Percentiles rank a stretch among this genome's conserved stretches.
These are phyloP conservation scores for Aureobasidium sp. DNA, from an alignment of 2,329 filamentous ascomycete species.

Conservation along the genomic window DNA sequence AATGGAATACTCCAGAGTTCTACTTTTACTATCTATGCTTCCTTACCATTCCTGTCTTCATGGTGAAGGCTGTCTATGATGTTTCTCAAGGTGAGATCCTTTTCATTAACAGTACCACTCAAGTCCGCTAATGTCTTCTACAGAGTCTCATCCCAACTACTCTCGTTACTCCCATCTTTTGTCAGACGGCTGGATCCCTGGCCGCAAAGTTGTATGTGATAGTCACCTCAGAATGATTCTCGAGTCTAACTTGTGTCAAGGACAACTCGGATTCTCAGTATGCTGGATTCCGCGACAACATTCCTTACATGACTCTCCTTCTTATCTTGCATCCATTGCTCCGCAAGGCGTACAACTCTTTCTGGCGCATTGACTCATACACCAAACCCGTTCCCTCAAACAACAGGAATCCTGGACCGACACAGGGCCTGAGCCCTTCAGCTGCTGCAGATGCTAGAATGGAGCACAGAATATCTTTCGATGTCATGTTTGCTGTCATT, in stretches of 20 bases:
- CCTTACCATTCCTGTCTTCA: constrained; percentile 58
- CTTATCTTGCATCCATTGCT: constrained; percentile 71
- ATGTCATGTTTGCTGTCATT: constrained; percentile 69
- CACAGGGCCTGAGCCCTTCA: constrained; percentile 35
- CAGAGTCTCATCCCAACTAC: constrained; percentile 77
- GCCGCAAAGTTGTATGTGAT: constrained; percentile 68
- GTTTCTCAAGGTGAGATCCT: constrained; percentile 63
- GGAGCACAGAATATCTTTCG: constrained; percentile 68
- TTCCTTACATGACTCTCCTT: constrained; percentile 70
- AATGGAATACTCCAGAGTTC: constrained; percentile 85
- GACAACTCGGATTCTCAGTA: constrained; percentile 91
- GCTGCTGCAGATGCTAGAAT: constrained; percentile 46
- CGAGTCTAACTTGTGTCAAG: constrained; percentile 34
- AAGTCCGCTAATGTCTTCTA: background rate
- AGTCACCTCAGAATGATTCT: background rate
- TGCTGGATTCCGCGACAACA: constrained; percentile 70
- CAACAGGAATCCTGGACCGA: constrained; percentile 26
- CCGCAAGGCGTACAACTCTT: constrained; percentile 60
- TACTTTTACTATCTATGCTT: constrained; percentile 78
- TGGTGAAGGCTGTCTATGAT: constrained; percentile 84
- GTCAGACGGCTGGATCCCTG: constrained; percentile 80
- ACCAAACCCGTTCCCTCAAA: constrained; percentile 34
- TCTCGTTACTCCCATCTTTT: constrained; percentile 62
- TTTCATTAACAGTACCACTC: constrained; percentile 23
- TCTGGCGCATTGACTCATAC: constrained; percentile 36